Conservation (phyloP, 116 monocot genomes). For the Trichopus zeylanicus region DNA sequence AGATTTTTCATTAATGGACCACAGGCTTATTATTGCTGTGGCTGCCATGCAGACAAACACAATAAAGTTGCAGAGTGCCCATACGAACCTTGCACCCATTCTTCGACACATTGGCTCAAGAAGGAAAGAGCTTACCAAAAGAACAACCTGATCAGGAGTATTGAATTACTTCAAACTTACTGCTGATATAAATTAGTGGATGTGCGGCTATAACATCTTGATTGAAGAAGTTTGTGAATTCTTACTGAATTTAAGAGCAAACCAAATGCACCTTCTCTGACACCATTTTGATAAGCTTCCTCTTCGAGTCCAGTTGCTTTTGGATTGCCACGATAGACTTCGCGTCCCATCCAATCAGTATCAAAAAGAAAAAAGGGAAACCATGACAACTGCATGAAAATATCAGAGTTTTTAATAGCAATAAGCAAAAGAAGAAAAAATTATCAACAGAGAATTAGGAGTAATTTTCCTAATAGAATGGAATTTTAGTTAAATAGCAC, state of each 20-base stretch:
- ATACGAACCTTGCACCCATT: conserved; percentile 49
- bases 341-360: conserved; percentile 99
- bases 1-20: conserved; percentile 23
- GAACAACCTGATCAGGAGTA: conserved; percentile 46
- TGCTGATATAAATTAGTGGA: background rate
- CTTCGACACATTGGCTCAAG: conserved; percentile 74
- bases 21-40: conserved; percentile 46
- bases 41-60: conserved; percentile 60
- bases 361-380: conserved; percentile 99
- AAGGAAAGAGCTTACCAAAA: conserved; percentile 57
- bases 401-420: background rate
- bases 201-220: background rate
- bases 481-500: background rate
- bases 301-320: conserved; percentile 39
- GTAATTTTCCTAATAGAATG: background rate
- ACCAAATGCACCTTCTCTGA: conserved; percentile 88
- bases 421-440: background rate
- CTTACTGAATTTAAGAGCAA: conserved; percentile 92
- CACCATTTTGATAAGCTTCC: conserved; percentile 61
- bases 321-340: conserved; percentile 94
- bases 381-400: conserved; percentile 76
- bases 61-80: conserved; percentile 74
- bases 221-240: conserved; percentile 11
- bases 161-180: background rate
- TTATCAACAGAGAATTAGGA: background rate